Conservation (phyloP, 2,329 filamentous ascomycete genomes). For the Neonectria ditissima region DNA sequence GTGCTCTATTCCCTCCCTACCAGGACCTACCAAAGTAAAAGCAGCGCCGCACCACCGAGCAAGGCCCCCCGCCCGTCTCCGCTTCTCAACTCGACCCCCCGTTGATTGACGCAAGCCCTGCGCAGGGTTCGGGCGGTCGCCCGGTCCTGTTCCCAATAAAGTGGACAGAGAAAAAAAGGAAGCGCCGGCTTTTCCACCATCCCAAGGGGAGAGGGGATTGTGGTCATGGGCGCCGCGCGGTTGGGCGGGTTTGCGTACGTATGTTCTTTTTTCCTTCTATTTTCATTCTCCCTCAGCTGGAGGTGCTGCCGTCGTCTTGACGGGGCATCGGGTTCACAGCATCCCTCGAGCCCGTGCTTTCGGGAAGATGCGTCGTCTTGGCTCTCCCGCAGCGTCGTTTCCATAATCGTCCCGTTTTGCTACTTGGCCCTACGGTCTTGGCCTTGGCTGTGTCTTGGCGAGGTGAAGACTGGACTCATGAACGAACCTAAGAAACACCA, state of each 20-base stretch:
- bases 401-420: too few relatives aligned
- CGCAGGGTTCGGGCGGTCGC: slow-evolving; percentile 33
- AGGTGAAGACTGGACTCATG: too few relatives aligned
- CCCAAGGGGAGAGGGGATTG: neutral
- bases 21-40: neutral
- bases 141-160: slow-evolving; percentile 19
- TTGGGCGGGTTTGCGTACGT: slow-evolving; percentile 20
- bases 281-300: too few relatives aligned
- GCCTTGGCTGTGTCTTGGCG: too few relatives aligned
- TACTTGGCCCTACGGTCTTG: too few relatives aligned
- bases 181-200: neutral
- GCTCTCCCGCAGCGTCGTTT: too few relatives aligned
- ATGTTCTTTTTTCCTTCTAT: neutral
- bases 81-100: neutral
- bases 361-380: too few relatives aligned
- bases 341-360: slow-evolving; percentile 1
- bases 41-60: slow-evolving; percentile 3
- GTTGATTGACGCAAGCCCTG: slow-evolving; percentile 34
- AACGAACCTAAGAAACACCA: too few relatives aligned
- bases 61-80: neutral
- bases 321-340: neutral
- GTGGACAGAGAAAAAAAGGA: slow-evolving; percentile 1
- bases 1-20: neutral
- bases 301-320: neutral
- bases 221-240: slow-evolving; percentile 5